Percentiles rank a stretch among this genome's conserved stretches.
These are phyloP conservation scores for Neopestalotiopsis clavispora DNA, from an alignment of 2,329 filamentous ascomycete species.

Conservation along the genomic window DNA sequence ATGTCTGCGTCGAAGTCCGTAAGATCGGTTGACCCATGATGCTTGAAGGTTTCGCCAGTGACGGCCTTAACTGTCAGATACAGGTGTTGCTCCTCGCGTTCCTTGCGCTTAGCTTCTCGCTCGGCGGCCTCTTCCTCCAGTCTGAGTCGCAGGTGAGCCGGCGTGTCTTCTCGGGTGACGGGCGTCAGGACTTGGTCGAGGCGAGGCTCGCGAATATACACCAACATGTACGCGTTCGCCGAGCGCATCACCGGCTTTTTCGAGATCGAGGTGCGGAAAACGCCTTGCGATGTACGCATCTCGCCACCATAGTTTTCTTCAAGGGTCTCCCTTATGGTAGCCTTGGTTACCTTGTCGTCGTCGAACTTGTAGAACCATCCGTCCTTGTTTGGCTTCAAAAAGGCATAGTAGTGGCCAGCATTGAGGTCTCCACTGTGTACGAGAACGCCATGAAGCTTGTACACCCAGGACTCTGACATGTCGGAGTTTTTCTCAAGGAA, in stretches of 20 bases:
- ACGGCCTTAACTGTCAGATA: constrained; percentile 87
- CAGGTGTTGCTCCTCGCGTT: constrained; percentile 91
- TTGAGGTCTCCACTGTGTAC: constrained; percentile 97
- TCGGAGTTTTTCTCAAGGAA: constrained; percentile 89
- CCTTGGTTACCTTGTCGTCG: constrained; percentile 95
- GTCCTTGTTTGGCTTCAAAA: constrained; percentile 90
- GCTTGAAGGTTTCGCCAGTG: constrained; percentile 79
- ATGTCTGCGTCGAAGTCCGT: constrained; percentile 67
- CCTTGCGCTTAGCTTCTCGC: constrained; percentile 78
- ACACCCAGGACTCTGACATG: constrained; percentile 85
- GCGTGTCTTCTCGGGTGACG: constrained; percentile 79
- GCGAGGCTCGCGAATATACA: constrained; percentile 89
- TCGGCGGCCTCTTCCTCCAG: constrained; percentile 82
- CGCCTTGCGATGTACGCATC: constrained; percentile 61
- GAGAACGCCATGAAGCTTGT: constrained; percentile 91
- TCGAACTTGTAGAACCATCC: constrained; percentile 97
- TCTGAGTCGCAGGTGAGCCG: constrained; percentile 74
- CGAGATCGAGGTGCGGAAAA: constrained; percentile 45
- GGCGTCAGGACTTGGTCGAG: constrained; percentile 82
- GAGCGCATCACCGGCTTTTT: constrained; percentile 65
- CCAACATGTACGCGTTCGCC: constrained; percentile 97
- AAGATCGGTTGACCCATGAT: constrained; percentile 85
- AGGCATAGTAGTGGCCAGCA: constrained; percentile 97
- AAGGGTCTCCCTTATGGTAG: constrained; percentile 86
- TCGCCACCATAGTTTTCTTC: constrained; percentile 98